These are phyloP conservation scores for Heracleum sosnowskyi DNA, from an alignment of 129 eudicot genomes.

Conservation along the genomic window DNA sequence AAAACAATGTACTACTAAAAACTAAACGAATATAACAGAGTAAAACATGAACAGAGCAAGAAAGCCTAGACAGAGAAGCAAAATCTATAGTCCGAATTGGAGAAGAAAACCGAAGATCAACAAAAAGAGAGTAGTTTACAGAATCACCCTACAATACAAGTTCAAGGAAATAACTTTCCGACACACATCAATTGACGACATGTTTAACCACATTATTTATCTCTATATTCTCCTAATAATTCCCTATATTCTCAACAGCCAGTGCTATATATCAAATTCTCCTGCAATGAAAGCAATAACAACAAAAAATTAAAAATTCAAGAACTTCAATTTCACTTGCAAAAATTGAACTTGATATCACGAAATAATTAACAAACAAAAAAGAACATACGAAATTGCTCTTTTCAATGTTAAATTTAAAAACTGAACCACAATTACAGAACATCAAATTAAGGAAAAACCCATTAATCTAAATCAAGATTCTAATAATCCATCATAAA, in stretches of 20 bases:
- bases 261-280: not conserved
- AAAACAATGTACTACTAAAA: not conserved
- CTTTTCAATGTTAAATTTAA: not conserved
- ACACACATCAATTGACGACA: conserved; percentile 40
- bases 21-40: conserved; percentile 25
- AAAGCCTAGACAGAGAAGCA: not conserved
- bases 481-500: not conserved
- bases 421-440: not conserved
- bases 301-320: not conserved
- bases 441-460: not conserved
- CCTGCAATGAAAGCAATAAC: conserved; percentile 15
- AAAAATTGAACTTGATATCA: not conserved
- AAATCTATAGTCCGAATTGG: not conserved
- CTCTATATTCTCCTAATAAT: not conserved
- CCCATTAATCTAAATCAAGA: not conserved
- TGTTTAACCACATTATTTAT: conserved; percentile 41
- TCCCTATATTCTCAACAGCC: not conserved
- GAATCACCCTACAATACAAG: conserved; percentile 57
- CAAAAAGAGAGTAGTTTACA: conserved; percentile 21
- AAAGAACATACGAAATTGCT: not conserved
- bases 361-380: too few relatives aligned
- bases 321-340: not conserved
- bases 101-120: not conserved
- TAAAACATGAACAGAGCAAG: conserved; percentile 17
- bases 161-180: conserved; percentile 49